Evolutionary conservation across 257 asterid genomes (phyloP).

Genomic region (Galeopsis tetrahit): DNA sequence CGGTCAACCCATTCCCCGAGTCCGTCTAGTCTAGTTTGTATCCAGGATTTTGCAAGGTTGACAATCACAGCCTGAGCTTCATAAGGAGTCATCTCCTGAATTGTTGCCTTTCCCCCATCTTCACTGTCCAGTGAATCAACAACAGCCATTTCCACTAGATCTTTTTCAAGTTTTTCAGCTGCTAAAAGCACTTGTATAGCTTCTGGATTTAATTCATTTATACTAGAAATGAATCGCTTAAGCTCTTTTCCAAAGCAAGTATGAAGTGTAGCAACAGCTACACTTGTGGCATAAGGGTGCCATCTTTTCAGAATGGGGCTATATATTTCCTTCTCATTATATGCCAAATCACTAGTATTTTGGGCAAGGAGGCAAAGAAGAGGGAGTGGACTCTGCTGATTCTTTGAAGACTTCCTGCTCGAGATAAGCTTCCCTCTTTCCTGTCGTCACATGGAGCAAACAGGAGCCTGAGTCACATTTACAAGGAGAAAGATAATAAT

Average conservation of each 20-base stretch:
- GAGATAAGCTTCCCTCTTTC: conserved; percentile 75
- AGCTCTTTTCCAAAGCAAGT: conserved; percentile 80
- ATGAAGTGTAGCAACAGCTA: conserved; percentile 93
- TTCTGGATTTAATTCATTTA: conserved; percentile 86
- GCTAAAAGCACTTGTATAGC: conserved; percentile 88
- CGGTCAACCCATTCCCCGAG: conserved; percentile 87
- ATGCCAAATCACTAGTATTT: conserved; percentile 72
- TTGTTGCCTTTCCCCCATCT: conserved; percentile 94
- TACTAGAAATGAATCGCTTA: conserved; percentile 63
- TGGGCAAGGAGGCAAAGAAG: conserved; percentile 81
- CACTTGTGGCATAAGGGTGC: conserved; percentile 89
- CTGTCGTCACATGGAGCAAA: conserved; percentile 78
- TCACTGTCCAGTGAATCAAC: conserved; percentile 88
- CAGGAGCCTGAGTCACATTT: conserved; percentile 46
- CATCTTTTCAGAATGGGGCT: conserved; percentile 79
- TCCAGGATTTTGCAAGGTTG: conserved; percentile 82
- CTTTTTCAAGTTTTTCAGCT: conserved; percentile 88
- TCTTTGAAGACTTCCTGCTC: conserved; percentile 67
- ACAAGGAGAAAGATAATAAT: conserved; percentile 1
- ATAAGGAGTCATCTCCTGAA: conserved; percentile 92
- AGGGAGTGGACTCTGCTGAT: conserved; percentile 73
- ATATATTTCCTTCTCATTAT: conserved; percentile 88
- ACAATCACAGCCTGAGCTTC: conserved; percentile 83
- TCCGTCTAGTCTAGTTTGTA: conserved; percentile 72
- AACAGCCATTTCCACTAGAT: conserved; percentile 92